phyloP scores from a whole-genome alignment of 1,284 basidiomycete genomes.

The Thecaphora frezii region DNA sequence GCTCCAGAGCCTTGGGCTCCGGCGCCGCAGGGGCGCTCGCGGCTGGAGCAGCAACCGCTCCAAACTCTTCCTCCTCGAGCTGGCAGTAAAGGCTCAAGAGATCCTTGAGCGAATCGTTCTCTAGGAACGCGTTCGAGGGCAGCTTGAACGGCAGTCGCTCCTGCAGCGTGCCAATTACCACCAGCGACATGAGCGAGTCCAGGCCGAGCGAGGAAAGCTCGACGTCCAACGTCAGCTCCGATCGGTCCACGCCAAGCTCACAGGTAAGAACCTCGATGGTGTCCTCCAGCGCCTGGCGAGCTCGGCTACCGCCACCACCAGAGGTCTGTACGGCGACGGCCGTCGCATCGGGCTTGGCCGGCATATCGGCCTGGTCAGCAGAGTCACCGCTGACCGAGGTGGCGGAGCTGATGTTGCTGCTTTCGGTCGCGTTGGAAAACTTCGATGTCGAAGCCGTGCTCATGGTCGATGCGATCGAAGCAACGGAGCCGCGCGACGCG shows the following conservation, averaged over 20 bases:
- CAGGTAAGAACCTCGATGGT: slow-evolving; percentile 9
- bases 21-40: too few relatives aligned
- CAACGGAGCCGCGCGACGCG: not conserved
- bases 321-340: too few relatives aligned
- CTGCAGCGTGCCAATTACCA: slow-evolving; percentile 30
- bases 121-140: slow-evolving; percentile 31
- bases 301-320: not conserved
- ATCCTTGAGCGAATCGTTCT: slow-evolving; percentile 21
- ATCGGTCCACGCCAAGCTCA: slow-evolving; percentile 22
- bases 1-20: not conserved
- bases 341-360: not conserved
- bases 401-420: not conserved
- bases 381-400: not conserved
- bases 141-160: slow-evolving; percentile 20
- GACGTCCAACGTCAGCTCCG: slow-evolving; percentile 4
- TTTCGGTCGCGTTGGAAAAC: not conserved
- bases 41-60: not conserved
- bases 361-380: not conserved
- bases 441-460: not conserved
- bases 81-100: slow-evolving; percentile 8
- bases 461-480: not conserved
- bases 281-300: slow-evolving; percentile 1
- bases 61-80: slow-evolving; percentile 3
- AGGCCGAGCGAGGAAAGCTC: slow-evolving; percentile 34
- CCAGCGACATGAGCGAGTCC: slow-evolving; percentile 41